Evolutionary conservation across 768 basidiomycete species (phyloP).

Genomic region (Cyclocybe cylindracea): DNA sequence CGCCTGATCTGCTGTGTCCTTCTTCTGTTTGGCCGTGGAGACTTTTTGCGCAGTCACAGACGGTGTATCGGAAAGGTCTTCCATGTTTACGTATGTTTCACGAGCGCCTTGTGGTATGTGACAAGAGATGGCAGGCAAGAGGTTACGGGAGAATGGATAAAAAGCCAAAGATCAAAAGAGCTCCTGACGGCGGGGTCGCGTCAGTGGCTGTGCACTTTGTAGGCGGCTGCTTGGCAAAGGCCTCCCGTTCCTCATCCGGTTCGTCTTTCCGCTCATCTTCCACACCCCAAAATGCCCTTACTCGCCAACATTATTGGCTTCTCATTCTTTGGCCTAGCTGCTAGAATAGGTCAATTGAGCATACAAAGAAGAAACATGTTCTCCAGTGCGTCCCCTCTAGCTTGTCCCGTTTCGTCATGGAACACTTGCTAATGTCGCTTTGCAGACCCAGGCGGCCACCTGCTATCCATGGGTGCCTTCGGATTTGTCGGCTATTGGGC

Average conservation of each 20-base stretch:
- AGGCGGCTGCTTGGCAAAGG: conserved; percentile 27
- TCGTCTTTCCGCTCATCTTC: conserved; percentile 3
- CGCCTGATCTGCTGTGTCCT: conserved; percentile 64
- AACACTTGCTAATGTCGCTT: not conserved
- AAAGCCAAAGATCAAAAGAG: conserved; percentile 7
- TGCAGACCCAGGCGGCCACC: conserved; percentile 73
- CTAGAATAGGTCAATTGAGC: conserved; percentile 83
- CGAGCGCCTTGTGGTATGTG: not conserved
- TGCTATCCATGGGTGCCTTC: conserved; percentile 67
- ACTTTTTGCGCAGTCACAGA: conserved; percentile 49
- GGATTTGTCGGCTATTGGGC: conserved; percentile 78
- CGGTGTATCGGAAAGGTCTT: conserved; percentile 17
- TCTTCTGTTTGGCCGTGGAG: conserved; percentile 62
- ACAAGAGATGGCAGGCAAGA: conserved; percentile 3
- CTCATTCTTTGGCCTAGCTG: conserved; percentile 79
- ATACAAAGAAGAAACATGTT: conserved; percentile 81
- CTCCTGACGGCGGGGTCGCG: conserved; percentile 16
- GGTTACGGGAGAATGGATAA: conserved; percentile 1
- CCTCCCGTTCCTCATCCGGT: conserved; percentile 1
- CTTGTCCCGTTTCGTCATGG: not conserved
- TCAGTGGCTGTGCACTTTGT: conserved; percentile 36
- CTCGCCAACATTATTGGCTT: conserved; percentile 74
- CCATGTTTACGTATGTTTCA: conserved; percentile 24
- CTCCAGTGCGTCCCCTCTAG: conserved; percentile 59
- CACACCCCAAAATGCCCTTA: conserved; percentile 52